Evolutionary conservation across 371 early-diverging fungal species (phyloP), one percentile per base, ranked within the genome.

Genomic region (Mortierella sp.): DNA sequence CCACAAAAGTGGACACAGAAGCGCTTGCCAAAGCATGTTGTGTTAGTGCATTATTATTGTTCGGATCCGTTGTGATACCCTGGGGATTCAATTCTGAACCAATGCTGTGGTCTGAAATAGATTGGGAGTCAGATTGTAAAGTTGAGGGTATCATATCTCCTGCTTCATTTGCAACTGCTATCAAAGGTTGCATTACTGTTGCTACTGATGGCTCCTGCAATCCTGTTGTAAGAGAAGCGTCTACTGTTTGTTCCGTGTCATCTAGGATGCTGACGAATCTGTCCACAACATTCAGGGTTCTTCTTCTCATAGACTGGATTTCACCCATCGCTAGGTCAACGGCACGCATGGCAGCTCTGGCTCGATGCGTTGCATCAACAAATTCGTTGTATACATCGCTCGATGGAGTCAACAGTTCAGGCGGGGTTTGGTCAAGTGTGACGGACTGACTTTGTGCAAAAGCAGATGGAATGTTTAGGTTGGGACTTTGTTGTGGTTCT

Each of bases 211-310:
- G 24, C 24, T 28, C 55, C 2, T 55, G 24, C 55, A 55, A 10
- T 24, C 16, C 55, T 55, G 22, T 8, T 55, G 22, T 24, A 24
- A 9, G 9, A 7, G 55, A 8, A 24, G 21, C 24, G 13, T 24
- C 55, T 55, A 28, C 24, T 24, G 55, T 55, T 55, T 55, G 55
- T 24, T 55, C 55, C 9, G 55, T 10, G 15, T 55, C 21, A 28
- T 55, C 55, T 24, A 55, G 55, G 15, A 55, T 55, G 13, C 15
- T 28, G 11, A 28, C 55, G 15, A 55, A 55, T 28, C 24, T 55
- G 55, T 55, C 55, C 7, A 55, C 55, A 55, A 55, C 55, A 55
- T 55, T 28, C 2, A 55, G 13, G 15, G 55, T 55, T 15, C 55
- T 21, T 55, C 55, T 55, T 16, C 55, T 55, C 55, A 55, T 55